Evolutionary conservation across 2,329 filamentous ascomycete species (phyloP), one percentile per base, ranked within the genome.

Genomic region (Diaporthe capsici): DNA sequence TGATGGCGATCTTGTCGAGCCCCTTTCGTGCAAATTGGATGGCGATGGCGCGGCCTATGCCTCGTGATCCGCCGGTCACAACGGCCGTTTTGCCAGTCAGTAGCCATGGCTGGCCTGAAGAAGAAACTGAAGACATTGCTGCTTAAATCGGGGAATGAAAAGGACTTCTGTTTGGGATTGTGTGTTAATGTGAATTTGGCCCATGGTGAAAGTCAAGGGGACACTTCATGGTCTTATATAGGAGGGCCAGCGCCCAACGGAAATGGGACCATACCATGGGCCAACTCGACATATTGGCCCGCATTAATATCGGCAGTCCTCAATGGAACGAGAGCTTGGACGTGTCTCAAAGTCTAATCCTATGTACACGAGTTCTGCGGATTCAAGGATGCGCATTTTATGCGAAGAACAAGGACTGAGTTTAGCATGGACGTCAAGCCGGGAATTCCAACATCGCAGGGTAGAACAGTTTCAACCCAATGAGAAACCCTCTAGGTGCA

Each of bases 21-120:
- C 37, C 34, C 22, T 61, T 61, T 2, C 12, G 37, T 15, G 58
- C 58, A 25, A 61, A 25, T 2, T 61, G 58, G 6, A 39, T 15
- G 10, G 80, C 79, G 58, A 82, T 81, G 4, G 74, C 87, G 42
- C 82, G 89, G 85, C 81, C 82, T 17, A 83, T 80, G 4, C 81
- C 80, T 25, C 81, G 76, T 5, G 81, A 82, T n/a, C 79, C 78
- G 13, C 81, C 81, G 0, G 81, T 82, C 80, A 92, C 90, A 12
- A 91, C 84, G 34, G 80, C 81, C 15, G 80, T 72, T 60, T 81
- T 82, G 17, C 78, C 78, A 82, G 58, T 25, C 1, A 61, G 58
- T 4, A 25, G 20, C 58, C 58, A 42, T 17, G 58, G 58, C 22
- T 61, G 37, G 9, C 9, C 9, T 1, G 51, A 55, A 55, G 51